These are phyloP conservation scores for Trapa bicornis DNA, from an alignment of 345 rosid species.

Conservation along the genomic window DNA sequence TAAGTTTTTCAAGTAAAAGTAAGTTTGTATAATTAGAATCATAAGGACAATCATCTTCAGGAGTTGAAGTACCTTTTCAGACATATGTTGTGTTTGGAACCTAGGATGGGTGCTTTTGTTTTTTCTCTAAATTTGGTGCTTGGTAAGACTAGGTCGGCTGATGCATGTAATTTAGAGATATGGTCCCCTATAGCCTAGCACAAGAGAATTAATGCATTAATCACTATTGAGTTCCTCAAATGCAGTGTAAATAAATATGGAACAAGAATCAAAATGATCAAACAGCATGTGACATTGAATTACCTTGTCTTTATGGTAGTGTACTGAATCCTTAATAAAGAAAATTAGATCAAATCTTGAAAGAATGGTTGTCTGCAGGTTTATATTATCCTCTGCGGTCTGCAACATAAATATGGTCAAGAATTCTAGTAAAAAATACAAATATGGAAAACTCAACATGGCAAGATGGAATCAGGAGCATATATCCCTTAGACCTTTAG, in stretches of 20 bases:
- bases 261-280: background rate
- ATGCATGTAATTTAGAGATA: slow-evolving; percentile 86
- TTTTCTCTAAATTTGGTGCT: slow-evolving; percentile 16
- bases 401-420: slow-evolving; percentile 23
- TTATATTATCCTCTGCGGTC: slow-evolving; percentile 93
- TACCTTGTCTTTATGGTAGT: slow-evolving; percentile 82
- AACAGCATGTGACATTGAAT: background rate
- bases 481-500: slow-evolving; percentile 48
- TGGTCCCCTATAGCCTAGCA: slow-evolving; percentile 82
- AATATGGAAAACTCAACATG: background rate
- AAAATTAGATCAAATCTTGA: slow-evolving; percentile 94
- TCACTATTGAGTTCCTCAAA: too few species aligned
- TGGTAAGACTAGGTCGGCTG: slow-evolving; percentile 46
- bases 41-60: background rate
- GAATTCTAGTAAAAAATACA: background rate
- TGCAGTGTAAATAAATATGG: background rate
- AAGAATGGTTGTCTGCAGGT: slow-evolving; percentile 88
- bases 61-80: slow-evolving; percentile 52
- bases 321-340: slow-evolving; percentile 83
- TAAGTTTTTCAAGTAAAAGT: slow-evolving; percentile 10
- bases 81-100: slow-evolving; percentile 79
- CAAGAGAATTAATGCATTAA: slow-evolving; percentile 5
- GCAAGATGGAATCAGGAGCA: slow-evolving; percentile 1
- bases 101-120: too few species aligned
- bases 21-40: background rate